Conservation (phyloP, 106 monocot species). For the Ottelia alismoides region DNA sequence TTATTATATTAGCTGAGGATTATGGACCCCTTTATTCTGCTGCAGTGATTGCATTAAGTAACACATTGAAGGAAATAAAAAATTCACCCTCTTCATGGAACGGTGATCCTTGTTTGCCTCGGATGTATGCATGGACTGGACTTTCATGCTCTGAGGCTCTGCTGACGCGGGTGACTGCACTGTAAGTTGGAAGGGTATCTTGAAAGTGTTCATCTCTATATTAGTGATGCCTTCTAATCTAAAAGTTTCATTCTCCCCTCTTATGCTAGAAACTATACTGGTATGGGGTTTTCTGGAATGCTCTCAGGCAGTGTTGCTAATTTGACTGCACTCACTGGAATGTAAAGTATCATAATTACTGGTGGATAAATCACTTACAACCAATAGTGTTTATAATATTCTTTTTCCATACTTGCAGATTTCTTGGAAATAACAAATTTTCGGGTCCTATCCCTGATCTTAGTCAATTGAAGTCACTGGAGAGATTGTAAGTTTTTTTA, state of each 20-base stretch:
- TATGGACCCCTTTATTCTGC: too few relatives aligned
- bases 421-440: constrained; percentile 50
- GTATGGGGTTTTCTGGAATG: constrained; percentile 55
- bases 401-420: constrained; percentile 22
- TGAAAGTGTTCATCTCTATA: too few relatives aligned
- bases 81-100: constrained; percentile 74
- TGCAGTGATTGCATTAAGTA: constrained; percentile 50
- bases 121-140: constrained; percentile 67
- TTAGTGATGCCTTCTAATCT: neutral
- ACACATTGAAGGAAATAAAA: constrained; percentile 33
- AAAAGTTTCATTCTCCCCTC: constrained; percentile 1
- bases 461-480: constrained; percentile 25
- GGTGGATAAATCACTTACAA: too few relatives aligned
- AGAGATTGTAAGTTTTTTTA: constrained; percentile 40
- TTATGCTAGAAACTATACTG: constrained; percentile 55
- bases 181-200: constrained; percentile 74
- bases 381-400: too few relatives aligned
- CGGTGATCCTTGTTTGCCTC: constrained; percentile 90
- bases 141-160: constrained; percentile 43
- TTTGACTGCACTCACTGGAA: constrained; percentile 55
- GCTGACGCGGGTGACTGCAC: constrained; percentile 34
- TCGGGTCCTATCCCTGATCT: constrained; percentile 67
- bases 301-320: constrained; percentile 47
- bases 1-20: too few relatives aligned
- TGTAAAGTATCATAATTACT: too few relatives aligned